Conservation (phyloP, 257 asterid genomes). For the Eustoma russellianum region DNA sequence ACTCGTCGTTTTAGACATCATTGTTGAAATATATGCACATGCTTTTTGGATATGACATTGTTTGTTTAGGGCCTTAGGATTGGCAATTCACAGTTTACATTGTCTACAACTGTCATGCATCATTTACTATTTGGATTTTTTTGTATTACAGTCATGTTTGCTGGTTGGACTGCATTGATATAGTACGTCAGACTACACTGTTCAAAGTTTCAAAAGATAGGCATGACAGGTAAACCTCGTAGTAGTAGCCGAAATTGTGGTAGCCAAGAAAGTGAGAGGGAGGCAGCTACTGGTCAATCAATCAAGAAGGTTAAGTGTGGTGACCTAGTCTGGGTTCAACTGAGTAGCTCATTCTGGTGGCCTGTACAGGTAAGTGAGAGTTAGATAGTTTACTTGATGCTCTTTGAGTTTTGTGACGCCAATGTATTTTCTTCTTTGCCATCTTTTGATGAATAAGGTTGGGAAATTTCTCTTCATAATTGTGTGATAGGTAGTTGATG, state of each 20-base stretch:
- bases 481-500: slow-evolving; percentile 11
- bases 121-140: no score
- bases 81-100: no score
- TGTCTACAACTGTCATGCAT: no score
- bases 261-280: slow-evolving; percentile 2
- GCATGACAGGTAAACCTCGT: slow-evolving; percentile 1
- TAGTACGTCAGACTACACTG: slow-evolving; percentile 1
- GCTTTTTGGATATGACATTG: no score
- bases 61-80: no score
- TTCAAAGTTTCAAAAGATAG: background rate
- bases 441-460: background rate
- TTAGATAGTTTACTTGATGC: background rate
- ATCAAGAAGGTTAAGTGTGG: slow-evolving; percentile 7
- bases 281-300: slow-evolving; percentile 3
- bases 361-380: slow-evolving; percentile 11
- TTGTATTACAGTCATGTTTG: no score
- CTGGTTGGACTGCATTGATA: no score
- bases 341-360: slow-evolving; percentile 16
- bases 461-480: background rate
- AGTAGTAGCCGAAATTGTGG: slow-evolving; percentile 7
- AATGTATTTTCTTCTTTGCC: background rate
- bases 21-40: no score
- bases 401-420: background rate
- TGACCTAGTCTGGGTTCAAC: slow-evolving; percentile 15
- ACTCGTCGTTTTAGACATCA: no score